Evolutionary conservation across 2,329 filamentous ascomycete genomes (phyloP), one percentile per base, ranked within the genome.

Genomic region (Hymenoscyphus infarciens): DNA sequence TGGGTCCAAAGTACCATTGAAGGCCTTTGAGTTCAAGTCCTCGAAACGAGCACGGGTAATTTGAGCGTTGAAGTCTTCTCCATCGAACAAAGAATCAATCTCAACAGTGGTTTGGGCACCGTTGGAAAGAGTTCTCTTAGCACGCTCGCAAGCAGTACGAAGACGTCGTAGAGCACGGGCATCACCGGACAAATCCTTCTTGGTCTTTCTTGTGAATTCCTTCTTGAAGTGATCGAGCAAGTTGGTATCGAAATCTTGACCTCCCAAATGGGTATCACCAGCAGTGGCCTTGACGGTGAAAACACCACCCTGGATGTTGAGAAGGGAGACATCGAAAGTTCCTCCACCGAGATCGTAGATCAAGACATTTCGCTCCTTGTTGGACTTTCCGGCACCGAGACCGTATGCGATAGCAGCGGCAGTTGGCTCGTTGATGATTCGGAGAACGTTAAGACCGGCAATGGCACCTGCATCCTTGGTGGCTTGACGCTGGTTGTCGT

Each of bases 271-370:
- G 75, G 92, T 97, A 76, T 99, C 94, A 87, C 95, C 95, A 75
- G 94, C 93, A 64, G 95, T 98, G 67, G 94, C 93, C 87, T 96
- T 96, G 79, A 98, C 95, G 69, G 94, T 97, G 87, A 99, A 99
- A 75, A 99, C 95, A 85, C 95, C 95, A 77, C 94, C 93, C 83
- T 98, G 92, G 78, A 99, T 98, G 86, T 97, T 94, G 55, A 99
- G 87, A 72, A 98, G 91, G 68, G 95, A 98, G 31, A 99, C 95
- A 97, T 99, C 95, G 82, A 99, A 99, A 79, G 95, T 99, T 87
- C 95, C 95, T 87, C 95, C 95, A 87, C 95, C 95, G 68, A 99
- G 89, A 88, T 99, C 95, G 85, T 98, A 99, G 84, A 99, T 98
- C 72, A 99, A 87, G 75, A 99, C 94, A 78, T 98, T 97, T 76